A percentile compares a stretch with the other conserved stretches of the same genome.
These are phyloP conservation scores for Metschnikowia colocasiae DNA, from an alignment of 805 yeast genomes.

Conservation along the genomic window DNA sequence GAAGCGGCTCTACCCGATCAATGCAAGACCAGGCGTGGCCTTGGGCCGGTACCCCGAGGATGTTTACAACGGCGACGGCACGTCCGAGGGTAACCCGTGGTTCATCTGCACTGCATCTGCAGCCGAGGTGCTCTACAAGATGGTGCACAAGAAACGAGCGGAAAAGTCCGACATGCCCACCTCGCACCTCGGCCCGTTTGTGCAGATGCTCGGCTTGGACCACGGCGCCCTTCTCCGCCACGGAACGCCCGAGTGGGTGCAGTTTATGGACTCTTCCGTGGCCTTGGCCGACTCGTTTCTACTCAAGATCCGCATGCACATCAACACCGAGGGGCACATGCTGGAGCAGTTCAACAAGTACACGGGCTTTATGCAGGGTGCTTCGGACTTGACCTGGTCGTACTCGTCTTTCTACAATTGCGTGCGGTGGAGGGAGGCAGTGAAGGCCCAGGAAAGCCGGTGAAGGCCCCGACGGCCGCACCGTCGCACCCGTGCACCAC, in stretches of 20 bases:
- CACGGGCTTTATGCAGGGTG: conserved; percentile 86
- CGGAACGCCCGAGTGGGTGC: conserved; percentile 43
- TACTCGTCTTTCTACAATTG: conserved; percentile 75
- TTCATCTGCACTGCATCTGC: conserved; percentile 73
- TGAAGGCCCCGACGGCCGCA: too few species aligned
- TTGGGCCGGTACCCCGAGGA: conserved; percentile 95
- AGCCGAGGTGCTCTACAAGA: conserved; percentile 56
- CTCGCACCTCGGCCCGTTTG: conserved; percentile 23
- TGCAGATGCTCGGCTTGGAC: conserved; percentile 4
- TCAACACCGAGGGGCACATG: conserved; percentile 63
- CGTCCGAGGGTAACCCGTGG: conserved; percentile 91
- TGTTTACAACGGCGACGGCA: conserved; percentile 69
- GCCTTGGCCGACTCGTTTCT: conserved; percentile 66
- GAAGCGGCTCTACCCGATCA: conserved; percentile 75
- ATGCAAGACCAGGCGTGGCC: conserved; percentile 58
- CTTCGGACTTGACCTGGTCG: conserved; percentile 85
- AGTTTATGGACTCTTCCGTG: conserved; percentile 44
- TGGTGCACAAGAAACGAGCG: conserved; percentile 43
- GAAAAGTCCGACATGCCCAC: conserved; percentile 39
- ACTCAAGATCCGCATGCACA: conserved; percentile 54
- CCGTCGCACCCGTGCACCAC: neutral
- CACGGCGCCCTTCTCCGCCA: conserved; percentile 24
- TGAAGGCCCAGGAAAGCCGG: neutral
- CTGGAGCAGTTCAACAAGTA: conserved; percentile 85
- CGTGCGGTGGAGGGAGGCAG: conserved; percentile 54